A percentile compares a stretch with the other conserved stretches of the same genome.
These are phyloP conservation scores for Boletus edulis DNA, from an alignment of 768 basidiomycete genomes.

Conservation along the genomic window DNA sequence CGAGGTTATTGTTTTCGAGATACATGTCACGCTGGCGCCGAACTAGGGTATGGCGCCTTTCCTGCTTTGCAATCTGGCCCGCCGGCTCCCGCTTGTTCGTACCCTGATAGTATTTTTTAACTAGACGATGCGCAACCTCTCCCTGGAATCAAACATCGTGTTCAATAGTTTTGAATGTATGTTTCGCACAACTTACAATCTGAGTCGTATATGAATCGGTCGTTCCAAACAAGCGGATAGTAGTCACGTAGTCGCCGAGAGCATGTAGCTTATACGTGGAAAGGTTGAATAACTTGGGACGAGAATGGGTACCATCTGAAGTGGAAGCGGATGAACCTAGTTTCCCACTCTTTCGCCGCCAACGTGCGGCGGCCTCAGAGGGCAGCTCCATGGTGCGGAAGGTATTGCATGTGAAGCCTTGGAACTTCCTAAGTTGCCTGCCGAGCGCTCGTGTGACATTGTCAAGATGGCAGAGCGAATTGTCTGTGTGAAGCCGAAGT, in stretches of 20 bases:
- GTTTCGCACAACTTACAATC: no score
- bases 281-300: no score
- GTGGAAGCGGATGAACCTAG: no score
- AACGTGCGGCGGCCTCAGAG: no score
- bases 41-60: slow-evolving; percentile 4
- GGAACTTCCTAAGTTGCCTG: not conserved
- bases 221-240: no score
- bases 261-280: no score
- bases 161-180: no score
- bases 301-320: no score
- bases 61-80: slow-evolving; percentile 12
- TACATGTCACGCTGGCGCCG: not conserved
- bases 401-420: slow-evolving; percentile 17
- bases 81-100: slow-evolving; percentile 21
- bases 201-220: no score
- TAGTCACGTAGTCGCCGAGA: no score
- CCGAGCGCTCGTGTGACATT: not conserved
- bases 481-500: not conserved
- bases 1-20: not conserved
- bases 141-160: slow-evolving; percentile 21
- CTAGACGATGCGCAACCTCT: slow-evolving; percentile 30
- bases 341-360: no score
- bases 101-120: slow-evolving; percentile 29
- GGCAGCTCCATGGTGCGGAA: slow-evolving; percentile 28
- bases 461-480: no score